Base-by-base conservation (phyloP, 2,329 filamentous ascomycete genomes). In the Penicillium digitatum region DNA sequence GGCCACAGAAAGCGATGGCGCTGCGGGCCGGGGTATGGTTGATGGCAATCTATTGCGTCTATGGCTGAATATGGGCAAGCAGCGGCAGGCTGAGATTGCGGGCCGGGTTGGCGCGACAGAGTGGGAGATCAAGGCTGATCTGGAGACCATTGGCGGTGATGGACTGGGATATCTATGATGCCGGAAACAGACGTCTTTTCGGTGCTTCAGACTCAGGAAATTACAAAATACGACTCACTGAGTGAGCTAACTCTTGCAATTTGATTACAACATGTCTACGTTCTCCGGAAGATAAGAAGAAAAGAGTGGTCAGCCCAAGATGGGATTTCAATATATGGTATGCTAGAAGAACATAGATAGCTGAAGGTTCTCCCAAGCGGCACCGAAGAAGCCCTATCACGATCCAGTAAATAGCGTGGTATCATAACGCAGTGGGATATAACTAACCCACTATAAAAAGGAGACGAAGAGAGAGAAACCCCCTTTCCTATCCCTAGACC, bases 21-120 rank as follows among this genome's bases (percentile, higher is more conserved):
- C 76, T 57, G 54, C 82, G 76, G 62, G 82, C 1, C 78, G 88
- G 18, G 85, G 83, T 2, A 82, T 95, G 48, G 81, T 96, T 4
- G 92, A 96, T 69, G 91, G 90, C 0, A 81, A 80, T n/a, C 67
- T 96, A 38, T 71, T 96, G 58, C 80, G 82, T 56, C 76, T 90
- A 54, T 94, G 90, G 84, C 80, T 83, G 38, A 90, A 94, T 74
- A 72, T 95, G 59, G 82, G 88, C 6, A 86, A 85, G 40, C 85
- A 87, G 47, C 83, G 87, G 61, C 78, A 87, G 62, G 81, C 79
- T 7, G 91, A 95, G 73, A 84, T 93, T 43, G 82, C 90, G 1
- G 82, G 84, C 0, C 82, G 90, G 61, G 87, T 89, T 2, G 92
- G 90, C 11, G 82, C 78, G 0, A 81, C 83, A 58, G 80, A 84